Conservation (phyloP, 2,329 filamentous ascomycete genomes). For the Calonectria henricotiae region DNA sequence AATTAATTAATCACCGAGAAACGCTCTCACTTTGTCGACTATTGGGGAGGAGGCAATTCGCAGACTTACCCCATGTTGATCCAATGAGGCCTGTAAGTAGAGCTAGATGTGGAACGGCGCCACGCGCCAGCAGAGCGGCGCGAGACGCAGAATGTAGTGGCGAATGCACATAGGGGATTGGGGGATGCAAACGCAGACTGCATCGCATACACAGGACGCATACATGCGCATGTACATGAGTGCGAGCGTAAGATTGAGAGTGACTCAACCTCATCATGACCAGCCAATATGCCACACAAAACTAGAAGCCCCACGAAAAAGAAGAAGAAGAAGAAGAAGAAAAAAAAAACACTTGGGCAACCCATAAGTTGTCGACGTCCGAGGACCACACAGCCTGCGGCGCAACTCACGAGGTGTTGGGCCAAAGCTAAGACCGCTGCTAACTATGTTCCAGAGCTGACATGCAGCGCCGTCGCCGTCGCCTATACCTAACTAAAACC, state of each 20-base stretch:
- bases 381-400: slow-evolving; percentile 13
- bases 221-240: slow-evolving; percentile 13
- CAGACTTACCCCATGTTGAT: slow-evolving; percentile 3
- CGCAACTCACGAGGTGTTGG: neutral
- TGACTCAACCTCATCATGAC: slow-evolving; percentile 6
- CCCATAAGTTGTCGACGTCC: slow-evolving; percentile 15
- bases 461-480: slow-evolving; percentile 16
- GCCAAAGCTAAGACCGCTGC: neutral
- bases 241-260: neutral
- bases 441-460: slow-evolving; percentile 23
- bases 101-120: slow-evolving; percentile 26
- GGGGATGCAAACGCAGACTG: slow-evolving; percentile 37
- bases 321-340: too few species aligned
- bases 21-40: neutral
- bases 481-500: neutral
- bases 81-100: slow-evolving; percentile 10
- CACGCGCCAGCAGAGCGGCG: slow-evolving; percentile 20
- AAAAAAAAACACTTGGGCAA: slow-evolving; percentile 9
- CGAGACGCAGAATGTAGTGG: slow-evolving; percentile 23
- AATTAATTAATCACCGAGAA: slow-evolving; percentile 19
- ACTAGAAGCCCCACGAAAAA: slow-evolving; percentile 3
- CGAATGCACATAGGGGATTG: slow-evolving; percentile 23
- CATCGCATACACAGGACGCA: slow-evolving; percentile 31
- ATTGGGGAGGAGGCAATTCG: neutral
- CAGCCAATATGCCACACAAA: slow-evolving; percentile 5